Conservation (phyloP, 2,329 filamentous ascomycete species). For the Fusarium burgessii region DNA sequence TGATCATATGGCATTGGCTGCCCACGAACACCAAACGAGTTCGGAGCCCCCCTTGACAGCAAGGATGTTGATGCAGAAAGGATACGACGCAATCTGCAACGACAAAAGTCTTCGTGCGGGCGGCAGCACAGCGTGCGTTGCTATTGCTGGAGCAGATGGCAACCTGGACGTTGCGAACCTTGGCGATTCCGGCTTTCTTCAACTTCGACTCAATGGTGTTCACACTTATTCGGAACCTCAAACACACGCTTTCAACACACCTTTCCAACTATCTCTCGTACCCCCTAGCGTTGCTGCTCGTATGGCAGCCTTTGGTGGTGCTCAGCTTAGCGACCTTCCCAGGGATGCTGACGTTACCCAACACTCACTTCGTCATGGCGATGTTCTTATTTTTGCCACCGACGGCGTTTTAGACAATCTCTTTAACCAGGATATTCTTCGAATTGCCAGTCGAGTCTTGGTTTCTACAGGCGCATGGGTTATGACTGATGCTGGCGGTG, state of each 20-base stretch:
- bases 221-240: slow-evolving; percentile 86
- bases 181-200: slow-evolving; percentile 93
- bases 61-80: slow-evolving; percentile 79
- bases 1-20: slow-evolving; percentile 87
- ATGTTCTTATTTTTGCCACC: slow-evolving; percentile 92
- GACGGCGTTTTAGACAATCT: slow-evolving; percentile 98
- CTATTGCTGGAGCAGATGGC: slow-evolving; percentile 78
- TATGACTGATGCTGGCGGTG: slow-evolving; percentile 67
- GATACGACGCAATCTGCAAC: slow-evolving; percentile 83
- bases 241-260: slow-evolving; percentile 97
- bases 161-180: slow-evolving; percentile 90
- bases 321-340: slow-evolving; percentile 84
- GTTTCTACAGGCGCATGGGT: slow-evolving; percentile 79
- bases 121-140: slow-evolving; percentile 93
- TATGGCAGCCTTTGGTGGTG: slow-evolving; percentile 84
- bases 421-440: slow-evolving; percentile 88
- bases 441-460: slow-evolving; percentile 84
- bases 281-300: slow-evolving; percentile 83
- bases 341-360: slow-evolving; percentile 84
- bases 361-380: slow-evolving; percentile 84
- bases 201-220: slow-evolving; percentile 86
- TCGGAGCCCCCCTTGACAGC: slow-evolving; percentile 64
- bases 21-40: slow-evolving; percentile 66
- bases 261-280: slow-evolving; percentile 91
- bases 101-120: slow-evolving; percentile 82